These are phyloP conservation scores for Calonectria naviculata DNA, from an alignment of 2,329 filamentous ascomycete genomes.

Conservation along the genomic window DNA sequence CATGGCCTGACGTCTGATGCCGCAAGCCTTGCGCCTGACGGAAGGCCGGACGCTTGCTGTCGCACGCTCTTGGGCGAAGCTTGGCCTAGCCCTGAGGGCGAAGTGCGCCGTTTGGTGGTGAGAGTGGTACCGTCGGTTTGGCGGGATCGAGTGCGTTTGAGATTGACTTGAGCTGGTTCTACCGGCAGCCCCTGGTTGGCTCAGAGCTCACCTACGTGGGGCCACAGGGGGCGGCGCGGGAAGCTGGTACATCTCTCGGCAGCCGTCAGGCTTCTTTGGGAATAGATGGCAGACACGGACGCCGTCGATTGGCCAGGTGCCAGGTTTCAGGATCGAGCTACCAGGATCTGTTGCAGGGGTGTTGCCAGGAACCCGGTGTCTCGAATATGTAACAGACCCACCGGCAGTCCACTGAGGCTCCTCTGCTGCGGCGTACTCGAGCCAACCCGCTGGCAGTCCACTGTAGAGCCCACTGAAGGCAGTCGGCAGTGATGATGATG, in stretches of 20 bases:
- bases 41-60: not conserved
- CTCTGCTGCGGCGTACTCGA: conserved; percentile 4
- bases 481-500: conserved; percentile 1
- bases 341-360: conserved; percentile 29
- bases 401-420: conserved; percentile 26
- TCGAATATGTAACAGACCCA: conserved; percentile 57
- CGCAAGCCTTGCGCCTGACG: not conserved
- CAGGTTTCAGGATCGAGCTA: conserved; percentile 20
- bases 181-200: conserved; percentile 36
- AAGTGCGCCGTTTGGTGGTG: conserved; percentile 22
- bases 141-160: conserved; percentile 39
- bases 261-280: conserved; percentile 36
- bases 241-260: conserved; percentile 30
- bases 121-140: conserved; percentile 15
- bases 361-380: conserved; percentile 41
- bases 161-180: conserved; percentile 35
- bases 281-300: conserved; percentile 26
- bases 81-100: conserved; percentile 25
- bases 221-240: conserved; percentile 32
- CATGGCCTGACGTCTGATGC: conserved; percentile 11
- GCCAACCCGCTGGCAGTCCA: conserved; percentile 11
- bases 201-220: conserved; percentile 21
- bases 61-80: conserved; percentile 7
- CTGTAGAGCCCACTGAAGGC: conserved; percentile 28
- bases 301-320: conserved; percentile 29